phyloP scores from a whole-genome alignment of 345 rosid species.

The Boechera retrofracta region DNA sequence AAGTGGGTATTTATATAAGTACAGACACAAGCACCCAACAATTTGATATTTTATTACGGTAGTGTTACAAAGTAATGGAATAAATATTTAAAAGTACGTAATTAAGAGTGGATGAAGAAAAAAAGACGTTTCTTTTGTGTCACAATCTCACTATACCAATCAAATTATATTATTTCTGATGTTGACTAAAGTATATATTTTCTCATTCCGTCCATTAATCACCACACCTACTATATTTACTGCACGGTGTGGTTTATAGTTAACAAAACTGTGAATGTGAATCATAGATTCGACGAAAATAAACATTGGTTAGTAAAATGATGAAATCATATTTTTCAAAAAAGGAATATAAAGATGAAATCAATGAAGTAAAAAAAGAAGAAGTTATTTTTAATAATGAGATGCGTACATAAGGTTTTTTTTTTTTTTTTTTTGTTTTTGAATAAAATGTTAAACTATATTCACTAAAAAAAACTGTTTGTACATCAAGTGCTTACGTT shows the following conservation, averaged over 20 bases:
- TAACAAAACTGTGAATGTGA: not conserved
- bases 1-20: slow-evolving; percentile 33
- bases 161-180: slow-evolving; percentile 19
- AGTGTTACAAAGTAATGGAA: slow-evolving; percentile 9
- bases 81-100: slow-evolving; percentile 20
- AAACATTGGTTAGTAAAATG: not conserved
- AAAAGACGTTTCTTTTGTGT: slow-evolving; percentile 37
- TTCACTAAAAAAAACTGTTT: no score
- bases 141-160: slow-evolving; percentile 36
- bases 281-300: slow-evolving; percentile 2
- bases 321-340: not conserved
- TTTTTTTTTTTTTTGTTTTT: no score
- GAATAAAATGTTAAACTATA: no score
- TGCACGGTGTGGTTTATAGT: not conserved
- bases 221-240: slow-evolving; percentile 3
- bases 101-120: slow-evolving; percentile 19
- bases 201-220: slow-evolving; percentile 25
- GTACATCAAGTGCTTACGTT: no score
- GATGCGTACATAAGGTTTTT: no score
- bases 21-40: slow-evolving; percentile 23
- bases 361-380: not conserved
- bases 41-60: slow-evolving; percentile 2
- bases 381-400: not conserved
- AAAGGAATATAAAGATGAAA: not conserved
- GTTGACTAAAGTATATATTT: slow-evolving; percentile 8